Evolutionary conservation across 2,329 filamentous ascomycete genomes (phyloP).

Genomic region (Rhynchosporium agropyri): DNA sequence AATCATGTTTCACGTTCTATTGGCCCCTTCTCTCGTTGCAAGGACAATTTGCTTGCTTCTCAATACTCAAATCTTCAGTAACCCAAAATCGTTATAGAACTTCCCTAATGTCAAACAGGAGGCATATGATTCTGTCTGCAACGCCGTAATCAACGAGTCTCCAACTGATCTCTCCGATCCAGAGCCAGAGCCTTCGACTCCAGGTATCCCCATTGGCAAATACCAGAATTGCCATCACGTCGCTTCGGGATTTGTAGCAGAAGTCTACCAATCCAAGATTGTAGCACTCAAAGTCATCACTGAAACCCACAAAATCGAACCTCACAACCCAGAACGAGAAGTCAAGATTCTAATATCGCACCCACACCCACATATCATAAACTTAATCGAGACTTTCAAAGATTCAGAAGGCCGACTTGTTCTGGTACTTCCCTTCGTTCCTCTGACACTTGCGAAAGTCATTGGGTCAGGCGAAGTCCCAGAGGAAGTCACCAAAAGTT

Average conservation of each 20-base stretch:
- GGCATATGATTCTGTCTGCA: slow-evolving; percentile 54
- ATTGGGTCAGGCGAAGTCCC: slow-evolving; percentile 54
- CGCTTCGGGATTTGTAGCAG: slow-evolving; percentile 75
- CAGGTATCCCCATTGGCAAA: slow-evolving; percentile 51
- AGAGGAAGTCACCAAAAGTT: slow-evolving; percentile 42
- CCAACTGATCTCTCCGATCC: slow-evolving; percentile 11
- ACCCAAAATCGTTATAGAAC: background rate
- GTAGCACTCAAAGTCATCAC: slow-evolving; percentile 86
- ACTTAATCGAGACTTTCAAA: slow-evolving; percentile 73
- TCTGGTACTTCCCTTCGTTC: slow-evolving; percentile 83
- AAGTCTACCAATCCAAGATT: slow-evolving; percentile 68
- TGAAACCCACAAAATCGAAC: slow-evolving; percentile 70
- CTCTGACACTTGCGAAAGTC: slow-evolving; percentile 69
- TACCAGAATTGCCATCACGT: slow-evolving; percentile 58
- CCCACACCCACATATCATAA: slow-evolving; percentile 61
- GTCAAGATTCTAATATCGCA: slow-evolving; percentile 69
- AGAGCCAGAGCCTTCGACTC: slow-evolving; percentile 18
- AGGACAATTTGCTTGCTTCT: background rate
- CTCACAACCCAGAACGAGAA: slow-evolving; percentile 83
- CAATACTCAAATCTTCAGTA: background rate
- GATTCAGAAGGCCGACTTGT: slow-evolving; percentile 72
- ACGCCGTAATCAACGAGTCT: slow-evolving; percentile 34
- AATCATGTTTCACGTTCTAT: background rate
- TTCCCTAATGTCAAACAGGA: slow-evolving; percentile 49
- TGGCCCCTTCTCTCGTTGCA: background rate